Evolutionary conservation across 768 basidiomycete genomes (phyloP).

Genomic region (Phanerochaete carnosa): DNA sequence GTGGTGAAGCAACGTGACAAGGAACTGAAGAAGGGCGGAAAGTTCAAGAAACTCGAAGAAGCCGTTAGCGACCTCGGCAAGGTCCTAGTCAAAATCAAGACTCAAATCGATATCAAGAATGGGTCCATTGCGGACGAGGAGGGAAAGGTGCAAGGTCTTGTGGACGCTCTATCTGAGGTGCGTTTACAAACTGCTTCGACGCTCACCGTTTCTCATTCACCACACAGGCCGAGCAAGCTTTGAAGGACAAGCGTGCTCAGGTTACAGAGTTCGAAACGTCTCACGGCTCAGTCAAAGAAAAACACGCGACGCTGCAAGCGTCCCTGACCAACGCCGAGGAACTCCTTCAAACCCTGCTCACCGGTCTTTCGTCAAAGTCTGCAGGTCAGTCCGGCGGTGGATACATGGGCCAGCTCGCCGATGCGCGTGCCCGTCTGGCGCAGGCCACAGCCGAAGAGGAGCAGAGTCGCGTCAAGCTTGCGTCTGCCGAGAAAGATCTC

Average conservation of each 20-base stretch:
- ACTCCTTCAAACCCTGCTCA: slow-evolving; percentile 91
- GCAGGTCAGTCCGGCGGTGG: slow-evolving; percentile 74
- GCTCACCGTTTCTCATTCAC: neutral
- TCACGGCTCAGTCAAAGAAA: slow-evolving; percentile 64
- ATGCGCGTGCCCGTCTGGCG: slow-evolving; percentile 71
- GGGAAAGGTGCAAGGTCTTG: slow-evolving; percentile 47
- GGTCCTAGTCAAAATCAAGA: slow-evolving; percentile 74
- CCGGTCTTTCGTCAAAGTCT: slow-evolving; percentile 75
- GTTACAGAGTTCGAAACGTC: slow-evolving; percentile 51
- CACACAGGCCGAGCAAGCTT: slow-evolving; percentile 50
- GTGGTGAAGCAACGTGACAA: slow-evolving; percentile 78
- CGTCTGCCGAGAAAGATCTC: slow-evolving; percentile 76
- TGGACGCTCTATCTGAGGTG: slow-evolving; percentile 61
- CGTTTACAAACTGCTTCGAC: slow-evolving; percentile 16
- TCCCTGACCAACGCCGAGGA: slow-evolving; percentile 78
- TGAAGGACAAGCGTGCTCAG: slow-evolving; percentile 57
- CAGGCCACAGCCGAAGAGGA: slow-evolving; percentile 83
- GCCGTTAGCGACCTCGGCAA: slow-evolving; percentile 76
- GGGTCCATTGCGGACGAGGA: slow-evolving; percentile 79
- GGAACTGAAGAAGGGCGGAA: slow-evolving; percentile 92
- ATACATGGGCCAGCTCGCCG: slow-evolving; percentile 94
- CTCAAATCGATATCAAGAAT: slow-evolving; percentile 82
- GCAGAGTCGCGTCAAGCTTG: slow-evolving; percentile 72
- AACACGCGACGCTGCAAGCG: slow-evolving; percentile 56
- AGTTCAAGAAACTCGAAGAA: slow-evolving; percentile 81